Evolutionary conservation across 1,139 yeast species (phyloP).

Genomic region (Lodderomyces pseudojiufengensis): DNA sequence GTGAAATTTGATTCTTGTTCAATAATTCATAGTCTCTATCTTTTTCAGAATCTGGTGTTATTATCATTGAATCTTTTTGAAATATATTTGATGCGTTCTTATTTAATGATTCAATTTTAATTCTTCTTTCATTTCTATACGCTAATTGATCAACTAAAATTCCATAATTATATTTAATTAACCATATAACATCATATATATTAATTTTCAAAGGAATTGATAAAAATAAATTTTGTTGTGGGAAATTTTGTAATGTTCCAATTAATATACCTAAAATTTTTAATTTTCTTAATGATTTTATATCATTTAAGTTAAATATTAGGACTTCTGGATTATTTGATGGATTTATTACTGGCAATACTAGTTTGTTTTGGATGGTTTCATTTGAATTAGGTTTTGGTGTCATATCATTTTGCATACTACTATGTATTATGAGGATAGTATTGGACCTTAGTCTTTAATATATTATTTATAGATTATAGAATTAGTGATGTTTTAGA

Average conservation of each 20-base stretch:
- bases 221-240: conserved; percentile 84
- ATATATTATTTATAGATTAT: no score
- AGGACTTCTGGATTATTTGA: conserved; percentile 44
- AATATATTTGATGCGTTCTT: not conserved
- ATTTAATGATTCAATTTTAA: not conserved
- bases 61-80: conserved; percentile 8
- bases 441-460: no score
- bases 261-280: conserved; percentile 70
- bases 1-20: conserved; percentile 5
- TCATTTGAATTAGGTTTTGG: no score
- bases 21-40: conserved; percentile 9
- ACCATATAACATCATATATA: conserved; percentile 71
- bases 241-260: conserved; percentile 82
- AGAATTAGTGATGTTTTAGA: no score
- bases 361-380: no score
- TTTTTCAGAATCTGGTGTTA: conserved; percentile 9
- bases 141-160: conserved; percentile 29
- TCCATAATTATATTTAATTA: conserved; percentile 45
- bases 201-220: conserved; percentile 78
- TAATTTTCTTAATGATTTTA: conserved; percentile 46
- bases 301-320: conserved; percentile 45
- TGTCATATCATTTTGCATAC: no score
- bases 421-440: no score
- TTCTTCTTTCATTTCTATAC: conserved; percentile 12
- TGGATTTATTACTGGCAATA: conserved; percentile 22